A percentile compares a stretch with the other conserved stretches of the same genome.
phyloP scores from a whole-genome alignment of 352 stramenopile species.

The Phytophthora tubulina region DNA sequence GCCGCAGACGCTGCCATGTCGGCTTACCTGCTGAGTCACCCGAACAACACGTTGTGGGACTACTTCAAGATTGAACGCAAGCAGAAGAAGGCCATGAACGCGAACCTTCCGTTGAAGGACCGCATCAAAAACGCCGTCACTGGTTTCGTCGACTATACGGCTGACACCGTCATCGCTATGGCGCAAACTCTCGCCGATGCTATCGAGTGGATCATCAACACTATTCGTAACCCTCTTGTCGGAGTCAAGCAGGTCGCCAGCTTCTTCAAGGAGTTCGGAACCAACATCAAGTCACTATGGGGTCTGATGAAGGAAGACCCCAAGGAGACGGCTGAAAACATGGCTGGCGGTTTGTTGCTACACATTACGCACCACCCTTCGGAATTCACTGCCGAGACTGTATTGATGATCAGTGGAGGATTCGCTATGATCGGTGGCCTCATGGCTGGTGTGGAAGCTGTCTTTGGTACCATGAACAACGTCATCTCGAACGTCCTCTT shows the following conservation, averaged over 20 bases:
- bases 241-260: slow-evolving; percentile 11
- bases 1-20: slow-evolving; percentile 33
- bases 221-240: slow-evolving; percentile 19
- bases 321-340: slow-evolving; percentile 22
- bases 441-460: slow-evolving; percentile 24
- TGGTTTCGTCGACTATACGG: slow-evolving; percentile 12
- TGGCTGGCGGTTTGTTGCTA: slow-evolving; percentile 9
- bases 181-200: slow-evolving; percentile 18
- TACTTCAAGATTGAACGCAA: slow-evolving; percentile 32
- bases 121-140: slow-evolving; percentile 17
- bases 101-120: slow-evolving; percentile 6
- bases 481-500: slow-evolving; percentile 17
- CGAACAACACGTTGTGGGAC: slow-evolving; percentile 36
- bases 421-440: slow-evolving; percentile 26
- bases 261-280: slow-evolving; percentile 28
- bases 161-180: slow-evolving; percentile 15
- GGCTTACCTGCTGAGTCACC: slow-evolving; percentile 32
- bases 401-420: slow-evolving; percentile 21
- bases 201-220: slow-evolving; percentile 31
- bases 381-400: slow-evolving; percentile 26
- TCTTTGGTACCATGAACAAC: slow-evolving; percentile 26
- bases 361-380: slow-evolving; percentile 17
- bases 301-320: slow-evolving; percentile 26
- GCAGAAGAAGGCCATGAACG: slow-evolving; percentile 27
- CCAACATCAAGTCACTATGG: slow-evolving; percentile 30